phyloP scores from a whole-genome alignment of 2,329 filamentous ascomycete genomes.

The Stemphylium lycopersici region DNA sequence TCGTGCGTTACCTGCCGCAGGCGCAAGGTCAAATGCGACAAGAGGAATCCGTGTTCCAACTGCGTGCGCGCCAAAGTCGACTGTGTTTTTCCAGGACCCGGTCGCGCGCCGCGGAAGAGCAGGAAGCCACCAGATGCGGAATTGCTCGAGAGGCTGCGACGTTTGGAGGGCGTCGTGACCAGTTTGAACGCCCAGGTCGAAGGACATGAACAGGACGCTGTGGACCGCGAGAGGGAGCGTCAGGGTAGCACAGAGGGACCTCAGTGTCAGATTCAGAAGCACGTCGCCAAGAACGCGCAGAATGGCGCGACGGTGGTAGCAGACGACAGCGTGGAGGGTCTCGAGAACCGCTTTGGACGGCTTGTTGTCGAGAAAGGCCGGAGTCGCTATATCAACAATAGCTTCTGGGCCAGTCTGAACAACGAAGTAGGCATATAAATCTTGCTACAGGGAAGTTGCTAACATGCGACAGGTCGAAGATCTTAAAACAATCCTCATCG shows the following conservation, averaged over 20 bases:
- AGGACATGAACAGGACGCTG: conserved; percentile 45
- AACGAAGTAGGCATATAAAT: conserved; percentile 66
- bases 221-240: conserved; percentile 30
- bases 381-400: conserved; percentile 75
- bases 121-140: conserved; percentile 73
- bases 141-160: conserved; percentile 72
- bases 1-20: conserved; percentile 47
- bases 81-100: conserved; percentile 76
- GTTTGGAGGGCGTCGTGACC: conserved; percentile 76
- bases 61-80: conserved; percentile 73
- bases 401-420: conserved; percentile 76
- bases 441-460: neutral
- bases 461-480: conserved; percentile 59
- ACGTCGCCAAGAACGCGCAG: neutral
- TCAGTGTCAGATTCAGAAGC: conserved; percentile 10
- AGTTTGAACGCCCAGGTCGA: conserved; percentile 56
- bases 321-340: conserved; percentile 44
- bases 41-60: conserved; percentile 77
- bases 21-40: conserved; percentile 78
- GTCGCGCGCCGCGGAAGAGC: conserved; percentile 71
- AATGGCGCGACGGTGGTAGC: conserved; percentile 27
- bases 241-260: conserved; percentile 18
- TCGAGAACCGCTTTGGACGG: conserved; percentile 66
- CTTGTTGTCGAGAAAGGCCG: conserved; percentile 74
- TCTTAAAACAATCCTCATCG: conserved; percentile 66